A percentile compares a stretch with the other conserved stretches of the same genome.
phyloP scores from a whole-genome alignment of 2,329 filamentous ascomycete genomes.

The Fusarium sp. region DNA sequence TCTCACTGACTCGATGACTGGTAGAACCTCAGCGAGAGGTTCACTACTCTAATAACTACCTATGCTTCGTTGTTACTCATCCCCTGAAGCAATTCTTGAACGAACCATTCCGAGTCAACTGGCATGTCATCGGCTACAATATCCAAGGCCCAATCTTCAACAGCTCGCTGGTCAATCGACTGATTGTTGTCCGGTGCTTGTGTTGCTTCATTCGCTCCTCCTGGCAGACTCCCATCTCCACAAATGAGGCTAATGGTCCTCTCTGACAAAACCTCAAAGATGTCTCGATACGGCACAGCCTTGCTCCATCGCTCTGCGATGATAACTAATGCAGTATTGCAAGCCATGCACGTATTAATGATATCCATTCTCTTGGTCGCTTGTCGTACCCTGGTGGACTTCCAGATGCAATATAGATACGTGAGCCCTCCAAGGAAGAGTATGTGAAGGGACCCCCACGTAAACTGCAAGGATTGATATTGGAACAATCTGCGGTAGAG shows the following conservation, averaged over 20 bases:
- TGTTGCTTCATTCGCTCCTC: neutral
- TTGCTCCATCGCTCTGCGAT: conserved; percentile 50
- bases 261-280: conserved; percentile 46
- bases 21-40: neutral
- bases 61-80: conserved; percentile 12
- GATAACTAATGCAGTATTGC: conserved; percentile 49
- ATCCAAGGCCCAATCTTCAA: conserved; percentile 28
- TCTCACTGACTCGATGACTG: neutral
- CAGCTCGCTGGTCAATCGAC: neutral
- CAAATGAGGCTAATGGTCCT: conserved; percentile 44
- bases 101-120: conserved; percentile 27
- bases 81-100: conserved; percentile 29
- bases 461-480: conserved; percentile 36
- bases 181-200: neutral
- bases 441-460: conserved; percentile 50
- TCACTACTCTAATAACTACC: neutral
- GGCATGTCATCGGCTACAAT: conserved; percentile 12
- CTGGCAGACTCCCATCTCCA: conserved; percentile 5
- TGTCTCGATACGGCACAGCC: conserved; percentile 48
- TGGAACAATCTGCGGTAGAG: conserved; percentile 50
- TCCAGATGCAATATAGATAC: conserved; percentile 49
- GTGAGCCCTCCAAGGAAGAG: conserved; percentile 50
- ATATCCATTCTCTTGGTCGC: conserved; percentile 36
- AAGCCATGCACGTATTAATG: conserved; percentile 49
- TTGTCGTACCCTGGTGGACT: conserved; percentile 22